Base-by-base conservation (phyloP, 1,139 yeast species). In the Suhomyces guaymorum region DNA sequence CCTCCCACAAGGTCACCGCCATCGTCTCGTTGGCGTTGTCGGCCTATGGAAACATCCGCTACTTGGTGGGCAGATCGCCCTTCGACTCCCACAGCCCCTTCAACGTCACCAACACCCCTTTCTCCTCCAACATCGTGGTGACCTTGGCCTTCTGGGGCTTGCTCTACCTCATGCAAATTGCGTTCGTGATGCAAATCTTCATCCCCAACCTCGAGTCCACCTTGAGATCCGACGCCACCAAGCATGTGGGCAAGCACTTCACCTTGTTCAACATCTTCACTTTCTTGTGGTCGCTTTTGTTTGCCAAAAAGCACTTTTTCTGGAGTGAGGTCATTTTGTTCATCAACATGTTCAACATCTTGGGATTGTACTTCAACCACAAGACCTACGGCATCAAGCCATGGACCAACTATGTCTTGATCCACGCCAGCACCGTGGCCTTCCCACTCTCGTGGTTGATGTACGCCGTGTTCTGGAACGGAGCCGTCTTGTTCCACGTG, bases 391-490 rank as follows among this genome's bases (percentile, higher is more conserved):
- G 73, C 22, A 64, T 81, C 51, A 67, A 68, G 39, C 80, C 81
- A 9, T 43, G 76, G 32, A 49, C 63, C 41, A 65, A 68, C 42
- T 80, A 83, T 79, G 41, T 75, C 23, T 60, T 77, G 33, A 63
- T 82, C 35, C 94, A 84, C 57, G 60, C 78, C 43, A 73, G 89
- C n/a, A 68, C 75, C 11, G 68, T 76, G 11, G 87, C 90, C 1
- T 49, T 84, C 50, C 94, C 95, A 20, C 59, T 84, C 37, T 70
- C 86, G 17, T 86, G 95, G 95, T 62, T 81, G 24, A 57, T 83
- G 43, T 82, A 78, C 54, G 82, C 79, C 17, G 57, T 86, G 26
- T 82, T 85, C 64, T 85, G 95, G 95, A 83, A 83, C 51, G 94
- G 95, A 24, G 90, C 95, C 3, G 82, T 81, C 19, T 62, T 78